Base-by-base conservation (phyloP, 495 filamentous ascomycete species). In the Xylaria curta region DNA sequence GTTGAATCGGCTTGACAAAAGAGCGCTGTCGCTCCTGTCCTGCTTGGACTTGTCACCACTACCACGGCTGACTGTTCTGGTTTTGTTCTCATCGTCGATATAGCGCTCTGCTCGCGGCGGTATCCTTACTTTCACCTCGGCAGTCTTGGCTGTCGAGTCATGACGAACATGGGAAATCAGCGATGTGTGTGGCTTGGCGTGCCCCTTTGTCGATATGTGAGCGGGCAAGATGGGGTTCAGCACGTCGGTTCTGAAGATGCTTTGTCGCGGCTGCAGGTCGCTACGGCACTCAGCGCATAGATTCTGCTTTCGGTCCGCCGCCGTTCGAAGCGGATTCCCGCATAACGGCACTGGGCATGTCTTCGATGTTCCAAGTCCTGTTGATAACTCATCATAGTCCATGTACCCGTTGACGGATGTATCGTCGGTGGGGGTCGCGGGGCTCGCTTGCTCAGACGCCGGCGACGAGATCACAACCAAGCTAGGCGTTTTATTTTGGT, bases 371-470 rank as follows among this genome's bases (percentile, higher is more conserved):
- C 12, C 17, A 28, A 26, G 5, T 33, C 4, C 26, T 31, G 31
- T 81, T 69, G 82, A 79, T 26, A 81, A 76, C n/a, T 82, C 84
- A 66, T 80, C 80, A 38, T 80, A 85, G 63, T 81, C 69, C n/a
- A 44, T 7, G 28, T 12, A 15, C 26, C n/a, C n/a, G 31, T 51
- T 24, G 56, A 31, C 54, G 42, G 54, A 40, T 66, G 49, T 12
- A 56, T 60, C 31, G 26, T 15, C 10, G 17, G 46, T 46, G 33
- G 59, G 65, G 10, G 62, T 61, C 46, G 53, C 40, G 24, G 42
- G 69, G 59, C 42, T 56, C 6, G 56, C 46, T n/a, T 38, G 59
- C 38, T 66, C 31, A 5, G 53, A 68, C 1, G 28, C 54, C 1
- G 73, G 67, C 5, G 68, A 75, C 12, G 73, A 72, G 65, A 51